Conservation (phyloP, 2,329 filamentous ascomycete species). For the Sclerotinia nivalis region DNA sequence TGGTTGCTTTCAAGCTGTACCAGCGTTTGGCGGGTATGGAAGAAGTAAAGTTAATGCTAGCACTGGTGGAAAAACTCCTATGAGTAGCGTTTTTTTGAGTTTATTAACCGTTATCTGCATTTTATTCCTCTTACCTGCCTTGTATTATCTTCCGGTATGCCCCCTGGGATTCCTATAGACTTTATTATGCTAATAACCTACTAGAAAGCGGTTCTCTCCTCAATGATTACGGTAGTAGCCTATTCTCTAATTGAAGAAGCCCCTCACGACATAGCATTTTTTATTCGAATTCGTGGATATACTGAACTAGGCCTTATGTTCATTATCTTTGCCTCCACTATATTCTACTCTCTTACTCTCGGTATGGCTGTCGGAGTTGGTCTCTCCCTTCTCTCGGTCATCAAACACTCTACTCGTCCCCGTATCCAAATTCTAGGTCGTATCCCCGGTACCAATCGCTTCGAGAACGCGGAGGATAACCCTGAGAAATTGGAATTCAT, state of each 20-base stretch:
- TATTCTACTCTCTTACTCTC: slow-evolving; percentile 91
- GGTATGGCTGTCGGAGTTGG: slow-evolving; percentile 95
- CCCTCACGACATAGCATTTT: slow-evolving; percentile 89
- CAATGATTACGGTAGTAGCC: slow-evolving; percentile 94
- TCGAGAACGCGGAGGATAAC: slow-evolving; percentile 80
- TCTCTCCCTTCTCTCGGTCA: slow-evolving; percentile 83
- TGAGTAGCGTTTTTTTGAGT: slow-evolving; percentile 87
- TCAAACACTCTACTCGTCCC: slow-evolving; percentile 86
- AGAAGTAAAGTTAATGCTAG: slow-evolving; percentile 92
- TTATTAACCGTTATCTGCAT: slow-evolving; percentile 80
- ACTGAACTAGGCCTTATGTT: slow-evolving; percentile 84
- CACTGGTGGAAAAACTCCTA: slow-evolving; percentile 88
- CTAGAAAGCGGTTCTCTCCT: slow-evolving; percentile 87
- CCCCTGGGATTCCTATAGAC: slow-evolving; percentile 23
- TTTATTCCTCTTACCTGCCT: slow-evolving; percentile 80
- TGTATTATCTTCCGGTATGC: slow-evolving; percentile 92
- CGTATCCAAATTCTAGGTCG: slow-evolving; percentile 95
- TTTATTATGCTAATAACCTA: slow-evolving; percentile 26
- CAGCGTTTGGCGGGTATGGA: slow-evolving; percentile 94
- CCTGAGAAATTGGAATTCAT: slow-evolving; percentile 79
- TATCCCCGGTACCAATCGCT: slow-evolving; percentile 77
- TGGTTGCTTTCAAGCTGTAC: slow-evolving; percentile 87
- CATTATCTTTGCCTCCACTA: slow-evolving; percentile 85
- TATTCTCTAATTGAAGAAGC: slow-evolving; percentile 95
- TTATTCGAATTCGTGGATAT: slow-evolving; percentile 81